Conservation (phyloP, 805 yeast species). For the Kockiozyma suomiensis region DNA sequence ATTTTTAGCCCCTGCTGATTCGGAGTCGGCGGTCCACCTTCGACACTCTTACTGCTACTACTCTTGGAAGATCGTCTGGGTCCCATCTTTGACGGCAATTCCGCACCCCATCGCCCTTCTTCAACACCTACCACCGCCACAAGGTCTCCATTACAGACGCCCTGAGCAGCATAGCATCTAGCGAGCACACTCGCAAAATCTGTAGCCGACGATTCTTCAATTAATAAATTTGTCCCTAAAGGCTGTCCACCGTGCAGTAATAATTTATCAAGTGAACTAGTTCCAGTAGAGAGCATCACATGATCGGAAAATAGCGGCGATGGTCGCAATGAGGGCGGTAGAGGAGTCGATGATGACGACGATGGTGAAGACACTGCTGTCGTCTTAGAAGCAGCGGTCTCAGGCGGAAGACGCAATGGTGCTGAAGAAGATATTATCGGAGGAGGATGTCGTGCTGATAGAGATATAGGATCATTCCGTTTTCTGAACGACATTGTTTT, state of each 20-base stretch:
- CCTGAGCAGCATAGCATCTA: conserved; percentile 75
- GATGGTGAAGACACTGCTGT: neutral
- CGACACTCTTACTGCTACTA: neutral
- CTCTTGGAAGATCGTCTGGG: neutral
- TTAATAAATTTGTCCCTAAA: conserved; percentile 64
- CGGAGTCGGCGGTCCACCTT: neutral
- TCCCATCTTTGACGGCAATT: conserved; percentile 53
- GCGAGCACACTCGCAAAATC: conserved; percentile 76
- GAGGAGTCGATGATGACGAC: neutral
- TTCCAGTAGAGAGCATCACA: conserved; percentile 79
- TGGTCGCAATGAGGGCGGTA: neutral
- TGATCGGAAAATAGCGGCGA: conserved; percentile 75
- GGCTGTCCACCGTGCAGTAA: conserved; percentile 86
- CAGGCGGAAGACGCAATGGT: neutral
- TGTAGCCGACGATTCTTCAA: conserved; percentile 86
- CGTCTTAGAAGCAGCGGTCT: neutral
- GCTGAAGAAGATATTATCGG: neutral
- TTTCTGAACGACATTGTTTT: conserved; percentile 23
- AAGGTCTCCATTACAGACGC: conserved; percentile 67
- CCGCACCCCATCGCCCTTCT: conserved; percentile 58
- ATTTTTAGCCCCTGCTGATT: conserved; percentile 13
- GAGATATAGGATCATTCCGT: conserved; percentile 12
- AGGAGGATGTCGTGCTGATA: conserved; percentile 2
- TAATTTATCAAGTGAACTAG: conserved; percentile 70
- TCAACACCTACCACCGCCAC: conserved; percentile 60